These are phyloP conservation scores for Platanthera guangdongensis DNA, from an alignment of 106 monocot genomes.

Conservation along the genomic window DNA sequence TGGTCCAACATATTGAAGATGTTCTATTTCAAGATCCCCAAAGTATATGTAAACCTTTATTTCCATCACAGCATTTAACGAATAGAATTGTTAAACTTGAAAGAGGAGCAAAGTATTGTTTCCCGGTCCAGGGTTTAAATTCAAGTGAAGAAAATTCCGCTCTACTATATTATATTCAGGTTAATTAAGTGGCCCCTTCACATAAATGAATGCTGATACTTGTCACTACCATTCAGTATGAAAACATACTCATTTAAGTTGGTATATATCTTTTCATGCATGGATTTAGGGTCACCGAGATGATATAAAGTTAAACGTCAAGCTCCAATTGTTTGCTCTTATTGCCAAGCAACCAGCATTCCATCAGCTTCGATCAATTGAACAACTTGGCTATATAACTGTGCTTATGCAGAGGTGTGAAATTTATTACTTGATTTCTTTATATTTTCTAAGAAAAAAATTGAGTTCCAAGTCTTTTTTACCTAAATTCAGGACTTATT, in stretches of 20 bases:
- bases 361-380: conserved; percentile 91
- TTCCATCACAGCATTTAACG: conserved; percentile 73
- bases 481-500: conserved; percentile 51
- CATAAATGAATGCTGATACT: too few species aligned
- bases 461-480: not conserved
- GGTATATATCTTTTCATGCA: not conserved
- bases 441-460: not conserved
- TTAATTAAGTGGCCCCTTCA: conserved; percentile 4
- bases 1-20: conserved; percentile 53
- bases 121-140: conserved; percentile 54
- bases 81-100: conserved; percentile 90
- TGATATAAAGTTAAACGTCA: conserved; percentile 64
- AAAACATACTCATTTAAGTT: not conserved
- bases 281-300: conserved; percentile 74
- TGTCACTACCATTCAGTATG: not conserved
- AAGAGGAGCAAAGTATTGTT: conserved; percentile 44
- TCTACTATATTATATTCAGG: conserved; percentile 90
- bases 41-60: conserved; percentile 48
- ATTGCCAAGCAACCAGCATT: conserved; percentile 90
- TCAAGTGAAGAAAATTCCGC: conserved; percentile 78
- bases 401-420: conserved; percentile 62
- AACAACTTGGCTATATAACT: conserved; percentile 92
- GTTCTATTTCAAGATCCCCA: conserved; percentile 45
- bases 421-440: not conserved
- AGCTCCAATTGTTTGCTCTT: conserved; percentile 70